These are phyloP conservation scores for Plectosphaerella sp. DNA, from an alignment of 2,329 filamentous ascomycete species.

Conservation along the genomic window DNA sequence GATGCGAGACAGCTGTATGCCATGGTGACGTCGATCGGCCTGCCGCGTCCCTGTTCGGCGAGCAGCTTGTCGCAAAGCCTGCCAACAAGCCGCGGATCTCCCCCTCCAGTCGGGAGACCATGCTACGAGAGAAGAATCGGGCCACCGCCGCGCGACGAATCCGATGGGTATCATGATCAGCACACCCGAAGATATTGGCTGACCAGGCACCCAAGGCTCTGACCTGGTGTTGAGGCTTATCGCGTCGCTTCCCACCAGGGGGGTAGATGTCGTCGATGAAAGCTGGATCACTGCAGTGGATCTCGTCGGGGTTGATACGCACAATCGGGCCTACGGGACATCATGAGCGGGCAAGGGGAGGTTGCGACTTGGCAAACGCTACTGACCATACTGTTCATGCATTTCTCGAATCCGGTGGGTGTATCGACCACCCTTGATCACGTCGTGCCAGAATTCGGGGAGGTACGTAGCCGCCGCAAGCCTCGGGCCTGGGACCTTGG, in stretches of 20 bases:
- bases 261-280: constrained; percentile 34
- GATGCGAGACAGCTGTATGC: constrained; percentile 34
- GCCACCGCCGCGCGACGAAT: constrained; percentile 18
- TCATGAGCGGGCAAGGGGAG: not conserved
- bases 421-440: constrained; percentile 28
- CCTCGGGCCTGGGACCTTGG: constrained; percentile 29
- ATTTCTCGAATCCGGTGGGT: constrained; percentile 26
- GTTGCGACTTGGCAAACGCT: not conserved
- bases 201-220: constrained; percentile 9
- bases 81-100: constrained; percentile 19
- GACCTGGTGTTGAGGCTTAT: constrained; percentile 11
- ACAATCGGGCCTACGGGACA: constrained; percentile 25
- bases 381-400: constrained; percentile 30
- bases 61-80: constrained; percentile 25
- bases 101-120: constrained; percentile 23
- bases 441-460: constrained; percentile 33
- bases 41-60: constrained; percentile 9
- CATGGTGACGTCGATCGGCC: constrained; percentile 25
- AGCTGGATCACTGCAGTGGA: constrained; percentile 28
- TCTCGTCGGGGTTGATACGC: constrained; percentile 32
- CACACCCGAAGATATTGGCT: constrained; percentile 15
- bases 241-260: constrained; percentile 7
- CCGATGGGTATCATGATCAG: constrained; percentile 20
- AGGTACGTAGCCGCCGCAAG: constrained; percentile 28
- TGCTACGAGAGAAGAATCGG: constrained; percentile 24